phyloP scores from a whole-genome alignment of 176 grass and related monocot genomes.

The Triticum turgidum region DNA sequence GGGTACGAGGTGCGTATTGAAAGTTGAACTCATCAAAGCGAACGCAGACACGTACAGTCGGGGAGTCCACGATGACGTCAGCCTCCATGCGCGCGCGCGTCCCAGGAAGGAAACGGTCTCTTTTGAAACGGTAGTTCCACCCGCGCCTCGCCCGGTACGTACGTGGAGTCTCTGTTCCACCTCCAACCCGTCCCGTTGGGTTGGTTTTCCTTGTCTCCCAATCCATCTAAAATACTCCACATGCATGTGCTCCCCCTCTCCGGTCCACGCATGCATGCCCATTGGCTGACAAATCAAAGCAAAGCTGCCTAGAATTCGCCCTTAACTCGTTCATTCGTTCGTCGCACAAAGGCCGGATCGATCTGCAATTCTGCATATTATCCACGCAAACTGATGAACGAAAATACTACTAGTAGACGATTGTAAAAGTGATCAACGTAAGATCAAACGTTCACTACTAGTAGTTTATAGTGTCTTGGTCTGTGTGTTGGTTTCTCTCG shows the following conservation, averaged over 20 bases:
- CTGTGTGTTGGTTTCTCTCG: background rate
- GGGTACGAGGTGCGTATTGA: background rate
- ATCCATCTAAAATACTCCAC: background rate
- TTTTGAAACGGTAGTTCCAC: background rate
- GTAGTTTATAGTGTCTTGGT: background rate
- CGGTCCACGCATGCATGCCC: background rate
- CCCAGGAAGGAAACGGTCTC: background rate
- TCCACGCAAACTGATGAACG: background rate
- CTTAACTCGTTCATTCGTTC: background rate
- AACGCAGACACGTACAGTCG: background rate
- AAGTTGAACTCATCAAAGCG: slow-evolving; percentile 2
- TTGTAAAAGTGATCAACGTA: background rate
- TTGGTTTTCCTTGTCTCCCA: background rate
- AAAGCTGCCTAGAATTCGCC: background rate
- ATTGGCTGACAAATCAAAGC: background rate
- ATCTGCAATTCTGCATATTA: background rate
- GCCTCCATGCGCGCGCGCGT: background rate
- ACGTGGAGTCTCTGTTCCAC: background rate
- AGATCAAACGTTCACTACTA: too few species aligned
- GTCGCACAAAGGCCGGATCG: background rate
- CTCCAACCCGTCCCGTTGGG: too few species aligned
- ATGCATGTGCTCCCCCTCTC: background rate
- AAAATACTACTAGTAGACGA: background rate
- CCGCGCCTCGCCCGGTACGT: too few species aligned
- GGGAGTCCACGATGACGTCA: background rate